These are phyloP conservation scores for Mucor plumbeus DNA, from an alignment of 371 early-diverging fungal species.

Conservation along the genomic window DNA sequence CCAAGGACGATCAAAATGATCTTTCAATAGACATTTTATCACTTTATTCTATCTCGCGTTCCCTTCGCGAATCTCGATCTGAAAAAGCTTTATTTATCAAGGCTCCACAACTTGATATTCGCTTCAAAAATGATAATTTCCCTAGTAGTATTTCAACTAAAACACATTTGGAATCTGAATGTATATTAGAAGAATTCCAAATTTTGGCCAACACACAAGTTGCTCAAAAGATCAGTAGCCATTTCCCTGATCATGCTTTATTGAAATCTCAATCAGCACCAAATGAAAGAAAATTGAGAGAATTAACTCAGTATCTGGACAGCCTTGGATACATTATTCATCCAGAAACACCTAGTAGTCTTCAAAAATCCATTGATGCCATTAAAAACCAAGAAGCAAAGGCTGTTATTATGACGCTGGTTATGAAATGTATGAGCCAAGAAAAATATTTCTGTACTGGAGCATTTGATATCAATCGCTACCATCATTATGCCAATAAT, in stretches of 20 bases:
- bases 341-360: slow-evolving; percentile 50
- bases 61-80: slow-evolving; percentile 44
- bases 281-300: slow-evolving; percentile 54
- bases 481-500: slow-evolving; percentile 75
- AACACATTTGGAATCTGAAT: slow-evolving; percentile 64
- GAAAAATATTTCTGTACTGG: slow-evolving; percentile 88
- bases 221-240: slow-evolving; percentile 80
- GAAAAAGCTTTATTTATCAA: slow-evolving; percentile 28
- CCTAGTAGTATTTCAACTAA: slow-evolving; percentile 16
- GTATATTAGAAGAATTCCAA: slow-evolving; percentile 95
- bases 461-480: slow-evolving; percentile 61
- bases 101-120: slow-evolving; percentile 64
- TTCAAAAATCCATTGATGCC: slow-evolving; percentile 74
- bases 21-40: slow-evolving; percentile 4
- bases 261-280: slow-evolving; percentile 77
- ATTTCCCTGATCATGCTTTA: slow-evolving; percentile 87
- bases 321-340: slow-evolving; percentile 57
- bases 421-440: slow-evolving; percentile 75
- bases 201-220: slow-evolving; percentile 92
- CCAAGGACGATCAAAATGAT: neutral
- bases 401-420: slow-evolving; percentile 53
- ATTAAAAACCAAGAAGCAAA: slow-evolving; percentile 58
- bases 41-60: slow-evolving; percentile 63
- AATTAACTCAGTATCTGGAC: slow-evolving; percentile 62
- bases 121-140: slow-evolving; percentile 70